Percentiles rank a stretch among this genome's conserved stretches.
Conservation (phyloP, 2,329 filamentous ascomycete species). For the Magnaporthiopsis poae region DNA sequence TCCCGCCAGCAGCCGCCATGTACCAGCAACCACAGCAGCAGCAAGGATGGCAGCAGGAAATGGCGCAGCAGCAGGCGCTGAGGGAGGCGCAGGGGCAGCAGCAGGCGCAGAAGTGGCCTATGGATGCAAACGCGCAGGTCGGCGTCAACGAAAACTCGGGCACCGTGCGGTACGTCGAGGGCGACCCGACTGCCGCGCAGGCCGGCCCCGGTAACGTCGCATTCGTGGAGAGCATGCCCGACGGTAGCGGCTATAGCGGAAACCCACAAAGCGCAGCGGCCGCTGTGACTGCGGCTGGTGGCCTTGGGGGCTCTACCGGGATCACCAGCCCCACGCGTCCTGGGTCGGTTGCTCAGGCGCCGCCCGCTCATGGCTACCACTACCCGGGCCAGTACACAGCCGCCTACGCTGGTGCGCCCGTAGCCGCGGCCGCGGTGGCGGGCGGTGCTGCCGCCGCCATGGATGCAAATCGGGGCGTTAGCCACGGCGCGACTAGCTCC, state of each 20-base stretch:
- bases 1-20: background rate
- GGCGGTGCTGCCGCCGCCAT: conserved; percentile 1
- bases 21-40: background rate
- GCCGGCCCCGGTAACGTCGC: conserved; percentile 1
- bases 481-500: conserved; percentile 7
- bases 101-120: conserved; percentile 1
- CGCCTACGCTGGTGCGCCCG: conserved; percentile 14
- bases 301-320: background rate
- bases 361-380: conserved; percentile 12
- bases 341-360: conserved; percentile 6
- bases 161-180: conserved; percentile 7
- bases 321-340: conserved; percentile 7
- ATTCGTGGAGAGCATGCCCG: background rate
- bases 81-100: conserved; percentile 3
- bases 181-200: background rate
- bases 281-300: background rate
- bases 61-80: conserved; percentile 5
- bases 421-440: conserved; percentile 9
- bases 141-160: conserved; percentile 7
- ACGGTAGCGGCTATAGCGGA: background rate
- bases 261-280: background rate
- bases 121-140: conserved; percentile 4
- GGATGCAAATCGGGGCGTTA: background rate
- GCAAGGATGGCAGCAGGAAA: conserved; percentile 1
- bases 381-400: conserved; percentile 17